Conservation (phyloP, 306 rosid species). For the Urtica urens region DNA sequence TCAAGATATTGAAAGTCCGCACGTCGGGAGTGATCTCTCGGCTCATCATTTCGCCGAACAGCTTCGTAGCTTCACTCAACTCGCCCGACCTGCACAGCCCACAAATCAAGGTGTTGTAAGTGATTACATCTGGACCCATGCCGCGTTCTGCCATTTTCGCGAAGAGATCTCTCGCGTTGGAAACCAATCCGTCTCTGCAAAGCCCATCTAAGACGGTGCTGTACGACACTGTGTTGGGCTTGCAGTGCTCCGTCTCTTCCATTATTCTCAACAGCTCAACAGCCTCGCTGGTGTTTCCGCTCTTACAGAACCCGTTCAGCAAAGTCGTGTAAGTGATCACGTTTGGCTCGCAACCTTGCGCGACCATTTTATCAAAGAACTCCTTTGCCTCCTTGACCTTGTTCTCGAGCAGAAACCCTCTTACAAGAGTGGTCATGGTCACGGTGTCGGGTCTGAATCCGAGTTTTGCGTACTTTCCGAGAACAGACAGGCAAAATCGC, state of each 20-base stretch:
- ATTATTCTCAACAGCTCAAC: conserved; percentile 20
- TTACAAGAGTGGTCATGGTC: too few species aligned
- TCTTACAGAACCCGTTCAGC: conserved; percentile 30
- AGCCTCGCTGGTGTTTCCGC: conserved; percentile 19
- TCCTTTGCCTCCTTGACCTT: conserved; percentile 15
- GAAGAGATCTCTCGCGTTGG: conserved; percentile 18
- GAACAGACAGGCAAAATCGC: too few species aligned
- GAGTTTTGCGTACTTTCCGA: too few species aligned
- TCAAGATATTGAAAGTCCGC: conserved; percentile 15
- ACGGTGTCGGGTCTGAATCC: too few species aligned
- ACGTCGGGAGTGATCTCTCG: conserved; percentile 18
- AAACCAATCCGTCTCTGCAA: conserved; percentile 21
- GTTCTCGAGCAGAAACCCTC: conserved; percentile 21
- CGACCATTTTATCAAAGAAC: conserved; percentile 12
- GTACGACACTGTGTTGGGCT: conserved; percentile 16
- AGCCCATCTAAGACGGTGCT: conserved; percentile 22
- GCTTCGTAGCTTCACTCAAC: conserved; percentile 18
- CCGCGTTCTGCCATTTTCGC: conserved; percentile 13
- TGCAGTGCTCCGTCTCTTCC: conserved; percentile 11
- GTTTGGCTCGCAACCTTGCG: conserved; percentile 7
- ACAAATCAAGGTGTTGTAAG: background rate
- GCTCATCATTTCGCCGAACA: conserved; percentile 24
- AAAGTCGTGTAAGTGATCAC: conserved; percentile 13
- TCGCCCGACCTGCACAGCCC: conserved; percentile 18
- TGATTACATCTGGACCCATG: conserved; percentile 19